A percentile compares a stretch with the other conserved stretches of the same genome.
phyloP scores from a whole-genome alignment of 805 yeast species.

The Wickerhamomyces xylosicus region DNA sequence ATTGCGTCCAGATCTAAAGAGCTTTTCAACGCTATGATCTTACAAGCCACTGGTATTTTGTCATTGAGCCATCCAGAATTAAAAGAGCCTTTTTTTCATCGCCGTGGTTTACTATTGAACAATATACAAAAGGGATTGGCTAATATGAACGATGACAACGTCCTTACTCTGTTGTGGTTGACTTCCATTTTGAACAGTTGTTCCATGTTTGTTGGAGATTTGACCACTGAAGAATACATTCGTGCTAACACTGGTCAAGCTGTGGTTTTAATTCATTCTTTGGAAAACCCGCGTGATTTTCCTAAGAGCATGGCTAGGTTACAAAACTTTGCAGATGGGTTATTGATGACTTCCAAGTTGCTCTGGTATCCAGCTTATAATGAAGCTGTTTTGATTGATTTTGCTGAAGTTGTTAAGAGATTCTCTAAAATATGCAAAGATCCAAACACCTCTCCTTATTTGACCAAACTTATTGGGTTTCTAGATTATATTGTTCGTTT shows the following conservation, averaged over 20 bases:
- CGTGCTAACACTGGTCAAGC: slow-evolving; percentile 13
- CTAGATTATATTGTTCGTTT: slow-evolving; percentile 4
- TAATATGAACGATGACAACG: slow-evolving; percentile 10
- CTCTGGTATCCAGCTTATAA: slow-evolving; percentile 15
- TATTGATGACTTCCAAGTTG: slow-evolving; percentile 9
- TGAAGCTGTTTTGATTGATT: slow-evolving; percentile 10
- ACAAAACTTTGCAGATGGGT: slow-evolving; percentile 12
- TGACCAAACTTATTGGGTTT: slow-evolving; percentile 4
- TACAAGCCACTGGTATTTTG: slow-evolving; percentile 10
- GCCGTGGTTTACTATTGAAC: slow-evolving; percentile 11
- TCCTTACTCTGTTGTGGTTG: slow-evolving; percentile 3
- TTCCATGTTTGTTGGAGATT: slow-evolving; percentile 5
- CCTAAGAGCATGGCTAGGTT: slow-evolving; percentile 7
- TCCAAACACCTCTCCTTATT: slow-evolving; percentile 2
- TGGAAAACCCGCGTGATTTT: slow-evolving; percentile 9
- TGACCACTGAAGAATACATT: slow-evolving; percentile 9
- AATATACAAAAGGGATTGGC: slow-evolving; percentile 3
- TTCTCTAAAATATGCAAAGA: slow-evolving; percentile 9
- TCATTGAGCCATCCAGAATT: slow-evolving; percentile 3
- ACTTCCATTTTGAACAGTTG: slow-evolving; percentile 6
- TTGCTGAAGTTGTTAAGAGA: slow-evolving; percentile 7
- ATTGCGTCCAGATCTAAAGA: neutral
- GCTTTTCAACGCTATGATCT: slow-evolving; percentile 8
- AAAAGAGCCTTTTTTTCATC: slow-evolving; percentile 4
- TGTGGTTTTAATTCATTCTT: slow-evolving; percentile 7